Percentiles rank a stretch among this genome's conserved stretches.
phyloP scores from a whole-genome alignment of 805 yeast genomes.

The Kuraishia hungarica region DNA sequence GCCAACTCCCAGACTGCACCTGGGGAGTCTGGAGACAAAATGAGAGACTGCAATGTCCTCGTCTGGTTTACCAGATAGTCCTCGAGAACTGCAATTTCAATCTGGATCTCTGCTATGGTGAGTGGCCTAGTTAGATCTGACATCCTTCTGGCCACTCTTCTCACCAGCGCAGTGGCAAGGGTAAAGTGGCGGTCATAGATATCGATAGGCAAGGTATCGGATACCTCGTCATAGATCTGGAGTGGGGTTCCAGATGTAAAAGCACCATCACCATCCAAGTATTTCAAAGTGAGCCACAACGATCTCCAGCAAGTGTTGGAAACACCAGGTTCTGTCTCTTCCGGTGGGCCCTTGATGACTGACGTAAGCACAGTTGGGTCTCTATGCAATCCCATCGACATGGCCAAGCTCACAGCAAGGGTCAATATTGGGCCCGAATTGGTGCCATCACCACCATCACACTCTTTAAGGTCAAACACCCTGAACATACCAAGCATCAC shows the following conservation, averaged over 20 bases:
- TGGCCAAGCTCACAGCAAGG: background rate
- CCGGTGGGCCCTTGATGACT: background rate
- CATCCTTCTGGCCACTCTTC: background rate
- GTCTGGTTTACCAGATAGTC: background rate
- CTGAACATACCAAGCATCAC: background rate
- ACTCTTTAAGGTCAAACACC: background rate
- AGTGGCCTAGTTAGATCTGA: background rate
- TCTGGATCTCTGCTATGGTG: background rate
- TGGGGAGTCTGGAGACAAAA: background rate
- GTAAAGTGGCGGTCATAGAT: background rate
- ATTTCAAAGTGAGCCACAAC: background rate
- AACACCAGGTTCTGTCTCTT: background rate
- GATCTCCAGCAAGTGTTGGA: background rate
- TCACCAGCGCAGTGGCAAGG: background rate
- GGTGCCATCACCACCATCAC: background rate
- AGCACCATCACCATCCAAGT: conserved; percentile 1
- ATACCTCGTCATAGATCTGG: background rate
- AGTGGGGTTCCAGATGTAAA: background rate
- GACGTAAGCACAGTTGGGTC: background rate
- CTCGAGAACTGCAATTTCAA: background rate
- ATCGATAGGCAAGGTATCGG: background rate
- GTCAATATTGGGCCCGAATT: background rate
- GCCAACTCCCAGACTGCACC: background rate
- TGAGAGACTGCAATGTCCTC: background rate
- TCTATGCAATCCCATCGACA: background rate